phyloP scores from a whole-genome alignment of 176 grass and related monocot genomes.

The Cocos nucifera region DNA sequence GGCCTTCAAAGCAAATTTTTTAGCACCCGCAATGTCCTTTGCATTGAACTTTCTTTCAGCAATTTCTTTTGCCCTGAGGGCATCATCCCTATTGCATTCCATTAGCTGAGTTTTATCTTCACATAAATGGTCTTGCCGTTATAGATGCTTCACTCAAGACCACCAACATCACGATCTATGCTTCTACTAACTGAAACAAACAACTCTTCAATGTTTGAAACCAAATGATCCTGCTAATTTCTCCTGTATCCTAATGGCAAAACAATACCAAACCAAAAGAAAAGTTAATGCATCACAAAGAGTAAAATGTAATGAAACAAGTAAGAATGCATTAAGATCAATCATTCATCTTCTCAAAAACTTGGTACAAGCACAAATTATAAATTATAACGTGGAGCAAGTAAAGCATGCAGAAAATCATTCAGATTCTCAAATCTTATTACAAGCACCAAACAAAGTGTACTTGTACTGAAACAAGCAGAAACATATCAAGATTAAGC shows the following conservation, averaged over 20 bases:
- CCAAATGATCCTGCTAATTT: neutral
- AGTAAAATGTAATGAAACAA: neutral
- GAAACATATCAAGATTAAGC: too few species aligned
- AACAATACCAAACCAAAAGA: neutral
- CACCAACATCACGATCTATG: too few species aligned
- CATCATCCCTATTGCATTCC: slow-evolving; percentile 72
- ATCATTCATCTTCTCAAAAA: too few species aligned
- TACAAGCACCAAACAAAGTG: too few species aligned
- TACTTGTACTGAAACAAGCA: too few species aligned
- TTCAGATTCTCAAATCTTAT: too few species aligned
- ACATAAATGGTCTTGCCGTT: neutral
- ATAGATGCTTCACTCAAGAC: too few species aligned
- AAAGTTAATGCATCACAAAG: neutral
- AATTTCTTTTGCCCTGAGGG: slow-evolving; percentile 54
- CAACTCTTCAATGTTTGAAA: neutral
- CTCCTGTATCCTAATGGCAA: neutral
- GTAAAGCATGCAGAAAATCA: too few species aligned
- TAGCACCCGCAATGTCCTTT: slow-evolving; percentile 47
- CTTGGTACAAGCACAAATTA: too few species aligned
- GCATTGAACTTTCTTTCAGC: slow-evolving; percentile 71
- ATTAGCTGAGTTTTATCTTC: slow-evolving; percentile 16
- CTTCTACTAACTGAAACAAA: neutral
- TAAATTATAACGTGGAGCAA: too few species aligned
- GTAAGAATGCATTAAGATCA: neutral
- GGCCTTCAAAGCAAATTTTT: slow-evolving; percentile 75